These are phyloP conservation scores for Exophiala sp. DNA, from an alignment of 2,329 filamentous ascomycete species.

Conservation along the genomic window DNA sequence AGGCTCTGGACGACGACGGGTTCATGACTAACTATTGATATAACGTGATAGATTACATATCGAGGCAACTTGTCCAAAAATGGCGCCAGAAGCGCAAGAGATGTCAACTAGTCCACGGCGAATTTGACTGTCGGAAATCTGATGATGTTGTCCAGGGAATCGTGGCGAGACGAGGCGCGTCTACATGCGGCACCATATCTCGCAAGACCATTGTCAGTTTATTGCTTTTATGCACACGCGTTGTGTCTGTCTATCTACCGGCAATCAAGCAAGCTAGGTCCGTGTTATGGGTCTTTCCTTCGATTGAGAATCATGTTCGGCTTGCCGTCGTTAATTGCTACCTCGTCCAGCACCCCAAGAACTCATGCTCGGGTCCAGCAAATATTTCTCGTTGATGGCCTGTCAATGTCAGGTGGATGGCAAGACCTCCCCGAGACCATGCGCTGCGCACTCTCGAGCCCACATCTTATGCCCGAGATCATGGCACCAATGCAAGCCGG, in stretches of 20 bases:
- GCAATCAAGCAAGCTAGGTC: not conserved
- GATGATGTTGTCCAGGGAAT: no score
- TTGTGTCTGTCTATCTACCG: not conserved
- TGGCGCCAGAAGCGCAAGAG: no score
- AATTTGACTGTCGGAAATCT: no score
- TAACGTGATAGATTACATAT: no score
- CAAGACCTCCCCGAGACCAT: not conserved
- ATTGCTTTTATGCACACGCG: not conserved
- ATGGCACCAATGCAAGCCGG: slow-evolving; percentile 3
- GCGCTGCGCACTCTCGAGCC: not conserved
- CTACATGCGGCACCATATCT: not conserved
- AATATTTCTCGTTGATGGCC: not conserved
- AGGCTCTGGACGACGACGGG: no score
- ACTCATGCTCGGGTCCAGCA: not conserved
- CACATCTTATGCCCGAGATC: not conserved
- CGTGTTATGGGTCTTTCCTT: not conserved
- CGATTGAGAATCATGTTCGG: not conserved
- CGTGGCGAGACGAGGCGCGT: not conserved
- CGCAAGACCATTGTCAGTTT: not conserved
- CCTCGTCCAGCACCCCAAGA: not conserved
- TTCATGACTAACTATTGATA: no score
- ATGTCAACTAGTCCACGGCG: no score
- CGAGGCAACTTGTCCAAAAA: no score
- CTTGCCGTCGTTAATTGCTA: not conserved
- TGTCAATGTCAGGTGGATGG: not conserved